Evolutionary conservation across 2,329 filamentous ascomycete genomes (phyloP), one percentile per base, ranked within the genome.

Genomic region (Aureobasidium sp.): DNA sequence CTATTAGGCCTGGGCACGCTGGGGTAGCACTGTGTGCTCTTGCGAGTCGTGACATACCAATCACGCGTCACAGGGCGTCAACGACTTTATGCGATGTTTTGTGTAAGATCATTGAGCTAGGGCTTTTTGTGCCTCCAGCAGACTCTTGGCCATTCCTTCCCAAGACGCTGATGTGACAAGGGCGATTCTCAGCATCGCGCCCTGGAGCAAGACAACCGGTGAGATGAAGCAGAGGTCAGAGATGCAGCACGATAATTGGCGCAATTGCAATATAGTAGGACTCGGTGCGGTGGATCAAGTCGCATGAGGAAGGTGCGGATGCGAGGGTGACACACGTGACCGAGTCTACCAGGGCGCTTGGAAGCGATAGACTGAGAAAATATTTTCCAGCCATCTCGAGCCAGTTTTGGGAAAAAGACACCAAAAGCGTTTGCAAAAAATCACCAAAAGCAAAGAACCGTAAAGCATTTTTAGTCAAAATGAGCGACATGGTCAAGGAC

Each of bases 381-480:
- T 47, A 58, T 58, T 58, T 58, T 58, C 42, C 42, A 58, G 42
- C 42, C 55, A 36, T 58, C 55, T 47, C 20, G 31, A 47, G 27
- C 22, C 53, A 57, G 29, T 44, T 44, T 45, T 45, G 25, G 17
- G 5, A 25, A 27, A 45, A 39, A 57, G 36, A 45, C 53, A 36
- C 17, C 27, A 6, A 27, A 57, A 34, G 27, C 29, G 22, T 45
- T 34, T 57, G 27, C 20, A 37, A 36, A 27, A 12, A 53, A 22
- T 20, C 53, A 57, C 53, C 29, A 57, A 20, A 25, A 45, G 17
- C 53, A 57, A 17, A 45, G 34, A 15, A 31, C n/a, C 9, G 39
- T 22, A 29, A 44, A 20, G 53, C 25, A 45, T 39, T 25, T 5
- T 25, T 34, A 56, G 29, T 25, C 55, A 58, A 37, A 58, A 58